These are phyloP conservation scores for Prunus davidiana DNA, from an alignment of 306 rosid species.

Conservation along the genomic window DNA sequence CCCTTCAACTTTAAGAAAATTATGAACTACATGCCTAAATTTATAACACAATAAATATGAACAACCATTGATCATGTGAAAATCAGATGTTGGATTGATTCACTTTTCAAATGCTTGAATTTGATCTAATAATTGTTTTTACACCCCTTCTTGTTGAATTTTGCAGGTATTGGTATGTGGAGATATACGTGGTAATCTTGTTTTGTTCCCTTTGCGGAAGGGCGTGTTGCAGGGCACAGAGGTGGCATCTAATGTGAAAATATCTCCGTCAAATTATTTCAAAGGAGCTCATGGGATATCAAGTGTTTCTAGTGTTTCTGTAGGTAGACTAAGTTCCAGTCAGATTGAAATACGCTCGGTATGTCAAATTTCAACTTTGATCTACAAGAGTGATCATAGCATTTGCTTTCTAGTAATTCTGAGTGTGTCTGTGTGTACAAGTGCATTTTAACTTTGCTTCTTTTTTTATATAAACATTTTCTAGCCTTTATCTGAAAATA, in stretches of 20 bases:
- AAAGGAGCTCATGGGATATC: conserved; percentile 98
- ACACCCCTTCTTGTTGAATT: background rate
- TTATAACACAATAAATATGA: background rate
- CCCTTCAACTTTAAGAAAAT: background rate
- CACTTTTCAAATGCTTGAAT: background rate
- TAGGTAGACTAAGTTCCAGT: conserved; percentile 37
- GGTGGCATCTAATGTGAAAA: conserved; percentile 39
- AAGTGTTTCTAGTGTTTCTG: conserved; percentile 65
- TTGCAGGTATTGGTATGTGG: conserved; percentile 86
- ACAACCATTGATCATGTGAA: background rate
- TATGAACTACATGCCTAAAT: background rate
- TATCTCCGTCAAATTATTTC: conserved; percentile 56
- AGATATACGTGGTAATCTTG: conserved; percentile 88
- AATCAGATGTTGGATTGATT: background rate
- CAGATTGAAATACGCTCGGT: conserved; percentile 77
- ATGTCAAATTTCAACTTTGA: conserved; percentile 9
- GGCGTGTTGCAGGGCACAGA: conserved; percentile 34
- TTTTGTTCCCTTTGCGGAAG: conserved; percentile 67
- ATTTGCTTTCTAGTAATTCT: conserved; percentile 14
- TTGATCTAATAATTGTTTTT: background rate
- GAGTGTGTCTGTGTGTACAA: background rate
- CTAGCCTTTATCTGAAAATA: background rate
- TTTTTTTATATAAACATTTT: background rate
- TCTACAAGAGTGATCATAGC: background rate
- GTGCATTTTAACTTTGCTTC: background rate